Base-by-base conservation (phyloP, 352 stramenopile genomes). In the Globisporangium spinosum region DNA sequence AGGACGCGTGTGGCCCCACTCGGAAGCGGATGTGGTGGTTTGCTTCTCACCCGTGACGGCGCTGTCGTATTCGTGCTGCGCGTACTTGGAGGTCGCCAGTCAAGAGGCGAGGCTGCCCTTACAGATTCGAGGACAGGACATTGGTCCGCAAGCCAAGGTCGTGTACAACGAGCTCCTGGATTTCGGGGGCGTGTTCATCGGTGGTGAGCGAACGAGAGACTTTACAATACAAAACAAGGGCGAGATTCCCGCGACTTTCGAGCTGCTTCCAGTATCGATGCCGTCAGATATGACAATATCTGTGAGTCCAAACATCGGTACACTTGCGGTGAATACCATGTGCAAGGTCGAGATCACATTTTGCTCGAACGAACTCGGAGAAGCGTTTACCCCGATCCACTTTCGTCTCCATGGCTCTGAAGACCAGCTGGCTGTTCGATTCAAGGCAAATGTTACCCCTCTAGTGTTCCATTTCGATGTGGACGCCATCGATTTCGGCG, bases 151-250 rank as follows among this genome's bases (percentile, higher is more conserved):
- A 60, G 95, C 87, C 3, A 93, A 94, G 60, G 81, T 99, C 35
- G 88, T 96, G 35, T 98, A 97, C 73, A 96, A 98, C 63, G 90
- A 96, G 67, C 72, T 97, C 10, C 70, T 98, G 45, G 94, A 98
- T 68, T 93, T 98, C 65, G 96, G 96, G 3, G 95, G 98, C 56
- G 86, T 99, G 12, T 98, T 98, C 61, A 96, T 98, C 65, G 97
- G 85, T 53, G 89, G 94, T 47, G 74, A 86, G 63, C 86, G 94
- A 53, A 88, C 75, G 7, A 93, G 96, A 34, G 85, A 98, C 70
- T 91, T 98, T 40, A 87, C 82, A 2, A 96, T 98, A 65, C 85
- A 97, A 65, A 98, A 98, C 74, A 95, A 93, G 57, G 94, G 95
- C 29, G 95, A 98, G 62, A 98, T 98, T 55, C 77, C 88, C 5